Base-by-base conservation (phyloP, 164 flowering plant genomes). In the Piper longum region DNA sequence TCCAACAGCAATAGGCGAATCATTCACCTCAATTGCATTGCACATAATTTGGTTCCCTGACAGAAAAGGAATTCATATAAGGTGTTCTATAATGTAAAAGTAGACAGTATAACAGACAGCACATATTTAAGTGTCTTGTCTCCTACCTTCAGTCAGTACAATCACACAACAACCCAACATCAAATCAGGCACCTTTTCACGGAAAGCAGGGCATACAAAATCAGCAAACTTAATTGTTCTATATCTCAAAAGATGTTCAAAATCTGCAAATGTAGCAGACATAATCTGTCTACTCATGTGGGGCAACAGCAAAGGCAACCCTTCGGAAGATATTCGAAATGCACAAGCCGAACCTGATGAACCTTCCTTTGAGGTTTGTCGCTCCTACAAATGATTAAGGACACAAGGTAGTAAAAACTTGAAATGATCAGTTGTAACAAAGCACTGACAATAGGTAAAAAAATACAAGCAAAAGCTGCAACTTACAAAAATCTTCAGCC, bases 401-500 rank as follows among this genome's bases (percentile, higher is more conserved):
- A 5, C 36, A 26, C 36, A 26, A 26, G 6, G 2, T 3, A 57
- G 6, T 36, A 17, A 18, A 57, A 57, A 57, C 60, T 17, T 14
- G 11, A n/a, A 57, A 9, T 5, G 13, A 54, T 16, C n/a, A 54
- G n/a, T 54, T 57, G 19, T n/a, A 11, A 16, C n/a, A n/a, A 41
- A 2, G 36, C 19, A 58, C 41, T 58, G 61, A 58, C 5, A 58
- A 5, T 19, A 6, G 26, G 18, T 6, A 55, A 44, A 19, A 36
- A 58, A 41, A 57, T 13, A 40, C 40, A 52, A 48, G 45, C 16
- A 43, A 65, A 55, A 19, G 16, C 4, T 39, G 2, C 54, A 51
- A 83, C 99, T 93, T 82, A 95, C 99, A 85, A 95, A 95, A 82
- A 83, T 85, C 83, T 90, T 90, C 59, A 90, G 71, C 62, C 96